Evolutionary conservation across 2,329 filamentous ascomycete genomes (phyloP), one percentile per base, ranked within the genome.

Genomic region (Bipolaris gigantea): DNA sequence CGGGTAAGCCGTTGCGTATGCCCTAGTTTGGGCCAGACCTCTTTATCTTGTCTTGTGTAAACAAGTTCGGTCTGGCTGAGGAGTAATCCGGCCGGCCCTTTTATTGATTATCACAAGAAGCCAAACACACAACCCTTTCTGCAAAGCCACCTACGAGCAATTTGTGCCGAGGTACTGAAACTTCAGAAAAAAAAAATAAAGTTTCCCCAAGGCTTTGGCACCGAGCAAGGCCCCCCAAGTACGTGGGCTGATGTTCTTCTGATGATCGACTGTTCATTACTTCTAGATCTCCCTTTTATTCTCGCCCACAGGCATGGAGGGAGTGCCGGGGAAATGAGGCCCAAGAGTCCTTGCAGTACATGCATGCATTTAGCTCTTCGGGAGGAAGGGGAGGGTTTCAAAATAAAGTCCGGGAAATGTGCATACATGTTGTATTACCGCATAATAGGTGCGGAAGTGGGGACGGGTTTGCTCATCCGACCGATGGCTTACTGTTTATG

Each of bases 401-500:
- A 42, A 42, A 51, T 42, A 46, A 41, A 51, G 41, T 46, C 32
- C 32, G n/a, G 27, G 39, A 39, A 30, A 30, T 30, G 27, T 30
- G 13, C 10, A 30, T 10, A 30, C 10, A 30, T 10, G 27, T 25
- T 35, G 35, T 30, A 46, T 21, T 30, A 38, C 36, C 8, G 32
- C 42, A 33, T 41, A 32, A 45, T 50, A 50, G 50, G 49, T 41
- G 42, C 15, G 10, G 34, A 43, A 52, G 50, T 44, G 42, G 11
- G 10, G 34, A 43, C 47, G 50, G 21, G 44, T 36, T 33, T 19
- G 33, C 43, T 19, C 48, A 43, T 45, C 50, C 53, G 50, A 47
- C 54, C 19, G 33, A 45, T 41, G 46, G 38, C 45, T 30, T 16
- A 21, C 21, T 21, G 21, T 21, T 3, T 21, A 19, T 41, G 33